phyloP scores from a whole-genome alignment of 345 rosid species.

The Salix caprea region DNA sequence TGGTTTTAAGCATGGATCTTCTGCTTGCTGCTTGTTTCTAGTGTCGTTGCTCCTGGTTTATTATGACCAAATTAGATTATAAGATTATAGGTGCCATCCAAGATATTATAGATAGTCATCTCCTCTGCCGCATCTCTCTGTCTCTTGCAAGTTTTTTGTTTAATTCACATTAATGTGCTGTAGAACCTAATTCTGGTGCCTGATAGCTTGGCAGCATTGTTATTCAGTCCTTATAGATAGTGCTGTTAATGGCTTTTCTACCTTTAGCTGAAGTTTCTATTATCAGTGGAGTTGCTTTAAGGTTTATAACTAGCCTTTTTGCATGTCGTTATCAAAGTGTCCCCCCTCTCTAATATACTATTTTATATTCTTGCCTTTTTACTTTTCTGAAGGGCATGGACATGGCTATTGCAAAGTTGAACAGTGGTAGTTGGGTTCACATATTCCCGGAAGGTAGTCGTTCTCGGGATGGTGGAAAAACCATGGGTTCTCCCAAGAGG shows the following conservation, averaged over 20 bases:
- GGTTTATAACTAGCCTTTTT: neutral
- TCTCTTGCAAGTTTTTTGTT: neutral
- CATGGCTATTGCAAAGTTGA: constrained; percentile 82
- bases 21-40: too few species aligned
- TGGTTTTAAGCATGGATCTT: neutral
- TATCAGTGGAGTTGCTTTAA: too few species aligned
- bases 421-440: constrained; percentile 95
- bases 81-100: neutral
- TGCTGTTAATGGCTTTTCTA: too few species aligned
- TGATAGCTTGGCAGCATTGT: too few species aligned
- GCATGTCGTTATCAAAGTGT: too few species aligned
- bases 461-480: constrained; percentile 91
- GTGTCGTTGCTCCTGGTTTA: too few species aligned
- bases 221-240: too few species aligned
- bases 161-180: neutral
- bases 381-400: constrained; percentile 74
- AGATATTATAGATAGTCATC: neutral
- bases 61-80: too few species aligned
- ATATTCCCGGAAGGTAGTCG: constrained; percentile 98
- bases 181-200: neutral
- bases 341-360: neutral
- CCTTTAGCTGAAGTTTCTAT: too few species aligned
- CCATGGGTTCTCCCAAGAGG: constrained; percentile 74
- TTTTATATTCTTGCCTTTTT: constrained; percentile 6
- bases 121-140: neutral